A percentile compares a stretch with the other conserved stretches of the same genome.
These are phyloP conservation scores for Triticum dicoccoides DNA, from an alignment of 176 grass and related monocot species.

Conservation along the genomic window DNA sequence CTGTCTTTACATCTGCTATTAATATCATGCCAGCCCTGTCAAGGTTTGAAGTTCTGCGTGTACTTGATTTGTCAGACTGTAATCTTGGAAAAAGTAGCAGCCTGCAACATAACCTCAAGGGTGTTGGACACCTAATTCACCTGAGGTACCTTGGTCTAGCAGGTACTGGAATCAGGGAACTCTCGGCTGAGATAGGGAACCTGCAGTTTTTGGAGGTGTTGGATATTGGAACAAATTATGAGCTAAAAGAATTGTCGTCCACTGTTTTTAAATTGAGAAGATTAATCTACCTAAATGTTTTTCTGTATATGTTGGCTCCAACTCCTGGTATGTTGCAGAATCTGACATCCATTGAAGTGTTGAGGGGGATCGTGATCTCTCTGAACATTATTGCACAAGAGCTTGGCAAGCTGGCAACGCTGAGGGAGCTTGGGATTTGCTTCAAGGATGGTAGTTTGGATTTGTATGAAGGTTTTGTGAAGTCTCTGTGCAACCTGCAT, in stretches of 20 bases:
- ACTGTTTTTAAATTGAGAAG: background rate
- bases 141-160: background rate
- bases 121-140: background rate
- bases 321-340: background rate
- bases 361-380: background rate
- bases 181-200: background rate
- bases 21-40: background rate
- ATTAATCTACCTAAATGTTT: background rate
- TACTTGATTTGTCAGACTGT: background rate
- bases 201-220: background rate
- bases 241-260: fast-evolving
- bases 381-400: background rate
- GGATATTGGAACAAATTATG: fast-evolving
- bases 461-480: background rate
- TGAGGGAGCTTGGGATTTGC: background rate
- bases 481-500: background rate
- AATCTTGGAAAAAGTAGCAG: background rate
- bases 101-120: background rate
- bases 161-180: fast-evolving
- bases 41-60: background rate
- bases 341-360: background rate
- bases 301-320: fast-evolving
- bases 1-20: too few species aligned
- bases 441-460: background rate
- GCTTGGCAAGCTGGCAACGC: background rate